Conservation (phyloP, 1,284 basidiomycete species). For the Rhodotorula sp. region DNA sequence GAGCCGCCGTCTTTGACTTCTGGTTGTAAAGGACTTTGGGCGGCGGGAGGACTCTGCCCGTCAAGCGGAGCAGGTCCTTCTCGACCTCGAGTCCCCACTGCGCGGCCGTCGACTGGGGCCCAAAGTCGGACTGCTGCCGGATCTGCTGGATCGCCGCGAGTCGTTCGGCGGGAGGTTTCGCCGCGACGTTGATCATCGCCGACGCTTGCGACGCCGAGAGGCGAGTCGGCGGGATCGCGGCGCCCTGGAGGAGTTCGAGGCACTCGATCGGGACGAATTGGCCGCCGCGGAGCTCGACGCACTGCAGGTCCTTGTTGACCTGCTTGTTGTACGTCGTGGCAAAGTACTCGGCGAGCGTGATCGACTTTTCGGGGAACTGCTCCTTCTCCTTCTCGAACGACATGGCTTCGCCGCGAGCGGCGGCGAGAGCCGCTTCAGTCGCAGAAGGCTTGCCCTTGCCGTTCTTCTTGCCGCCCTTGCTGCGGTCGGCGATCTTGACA, state of each 20-base stretch:
- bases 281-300: conserved; percentile 40
- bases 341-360: conserved; percentile 50
- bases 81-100: conserved; percentile 53
- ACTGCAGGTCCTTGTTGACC: conserved; percentile 48
- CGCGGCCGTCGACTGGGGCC: conserved; percentile 42
- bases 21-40: conserved; percentile 48
- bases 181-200: conserved; percentile 52
- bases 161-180: conserved; percentile 49
- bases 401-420: conserved; percentile 15
- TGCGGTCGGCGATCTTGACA: conserved; percentile 12
- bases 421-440: conserved; percentile 18
- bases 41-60: conserved; percentile 49
- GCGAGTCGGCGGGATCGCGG: conserved; percentile 44
- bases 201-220: conserved; percentile 22
- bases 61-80: conserved; percentile 45
- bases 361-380: conserved; percentile 16
- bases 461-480: conserved; percentile 5
- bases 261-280: conserved; percentile 29
- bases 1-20: conserved; percentile 45
- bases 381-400: conserved; percentile 2
- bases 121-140: conserved; percentile 44
- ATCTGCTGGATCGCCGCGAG: conserved; percentile 39
- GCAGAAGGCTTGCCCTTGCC: conserved; percentile 12
- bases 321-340: conserved; percentile 48
- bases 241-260: conserved; percentile 34